These are phyloP conservation scores for Populus hybrid DNA, from an alignment of 441 rosid genomes.

Conservation along the genomic window DNA sequence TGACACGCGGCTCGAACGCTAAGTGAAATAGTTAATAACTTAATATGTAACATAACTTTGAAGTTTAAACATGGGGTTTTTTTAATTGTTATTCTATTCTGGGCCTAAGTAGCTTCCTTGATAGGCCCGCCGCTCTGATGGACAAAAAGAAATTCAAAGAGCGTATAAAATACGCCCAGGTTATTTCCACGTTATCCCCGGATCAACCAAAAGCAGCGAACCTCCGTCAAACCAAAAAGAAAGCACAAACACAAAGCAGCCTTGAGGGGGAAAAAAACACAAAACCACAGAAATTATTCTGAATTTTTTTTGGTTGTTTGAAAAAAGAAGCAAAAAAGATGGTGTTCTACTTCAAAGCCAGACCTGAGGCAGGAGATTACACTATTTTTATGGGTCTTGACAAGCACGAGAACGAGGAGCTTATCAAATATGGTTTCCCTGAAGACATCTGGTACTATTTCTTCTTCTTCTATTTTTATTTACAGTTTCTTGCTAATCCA, in stretches of 20 bases:
- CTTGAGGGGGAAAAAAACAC: background rate
- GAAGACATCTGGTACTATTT: conserved; percentile 83
- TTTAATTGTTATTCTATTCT: too few relatives aligned
- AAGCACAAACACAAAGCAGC: background rate
- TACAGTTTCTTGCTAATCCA: background rate
- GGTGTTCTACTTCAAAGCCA: conserved; percentile 97
- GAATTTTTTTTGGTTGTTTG: background rate
- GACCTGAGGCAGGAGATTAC: conserved; percentile 95
- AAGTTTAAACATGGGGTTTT: too few relatives aligned
- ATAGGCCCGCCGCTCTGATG: background rate
- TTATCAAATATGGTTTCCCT: conserved; percentile 94
- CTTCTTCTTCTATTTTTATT: background rate
- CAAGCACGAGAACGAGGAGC: conserved; percentile 99
- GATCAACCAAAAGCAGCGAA: background rate
- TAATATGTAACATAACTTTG: too few relatives aligned
- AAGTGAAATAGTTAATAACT: too few relatives aligned
- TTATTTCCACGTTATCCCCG: background rate
- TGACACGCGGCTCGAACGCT: too few relatives aligned
- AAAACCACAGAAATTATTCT: background rate
- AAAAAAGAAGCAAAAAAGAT: conserved; percentile 23
- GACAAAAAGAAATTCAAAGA: background rate
- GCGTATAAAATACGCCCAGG: background rate
- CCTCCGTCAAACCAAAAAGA: background rate
- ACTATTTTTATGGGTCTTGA: conserved; percentile 99
- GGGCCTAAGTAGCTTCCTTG: background rate